Evolutionary conservation across 768 basidiomycete species (phyloP).

Genomic region (Tricholoma bakamatsutake): DNA sequence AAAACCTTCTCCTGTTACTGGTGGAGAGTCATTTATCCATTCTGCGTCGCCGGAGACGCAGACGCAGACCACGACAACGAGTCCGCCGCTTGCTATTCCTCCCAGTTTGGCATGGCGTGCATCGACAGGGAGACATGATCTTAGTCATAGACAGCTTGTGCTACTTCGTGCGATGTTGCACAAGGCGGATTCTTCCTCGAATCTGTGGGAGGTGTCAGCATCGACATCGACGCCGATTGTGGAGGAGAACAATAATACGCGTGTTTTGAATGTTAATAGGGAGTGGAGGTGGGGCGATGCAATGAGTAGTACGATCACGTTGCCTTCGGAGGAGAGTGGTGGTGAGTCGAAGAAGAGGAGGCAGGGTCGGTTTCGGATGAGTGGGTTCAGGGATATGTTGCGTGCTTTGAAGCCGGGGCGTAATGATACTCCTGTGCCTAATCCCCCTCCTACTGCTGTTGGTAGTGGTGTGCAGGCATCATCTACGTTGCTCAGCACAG

Average conservation of each 20-base stretch:
- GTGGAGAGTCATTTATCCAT: too few species aligned
- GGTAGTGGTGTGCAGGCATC: constrained; percentile 25
- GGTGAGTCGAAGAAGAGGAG: constrained; percentile 40
- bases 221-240: too few species aligned
- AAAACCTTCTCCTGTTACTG: constrained; percentile 29
- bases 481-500: constrained; percentile 53
- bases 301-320: constrained; percentile 66
- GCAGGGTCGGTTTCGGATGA: constrained; percentile 55
- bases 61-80: not conserved
- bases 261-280: constrained; percentile 36
- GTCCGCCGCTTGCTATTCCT: constrained; percentile 29
- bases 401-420: constrained; percentile 53
- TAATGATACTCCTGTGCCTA: constrained; percentile 17
- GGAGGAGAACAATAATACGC: too few species aligned
- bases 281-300: constrained; percentile 75
- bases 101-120: constrained; percentile 58
- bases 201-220: not conserved
- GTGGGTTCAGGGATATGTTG: constrained; percentile 70
- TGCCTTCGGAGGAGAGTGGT: constrained; percentile 63
- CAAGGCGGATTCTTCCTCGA: constrained; percentile 29
- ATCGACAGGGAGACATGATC: constrained; percentile 77
- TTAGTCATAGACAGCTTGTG: constrained; percentile 74
- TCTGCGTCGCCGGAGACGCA: not conserved
- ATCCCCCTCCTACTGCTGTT: constrained; percentile 10
- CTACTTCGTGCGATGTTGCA: constrained; percentile 77